A percentile compares a stretch with the other conserved stretches of the same genome.
Evolutionary conservation across 192 early-diverging fungal species (phyloP).

Genomic region (Gigaspora rosea): DNA sequence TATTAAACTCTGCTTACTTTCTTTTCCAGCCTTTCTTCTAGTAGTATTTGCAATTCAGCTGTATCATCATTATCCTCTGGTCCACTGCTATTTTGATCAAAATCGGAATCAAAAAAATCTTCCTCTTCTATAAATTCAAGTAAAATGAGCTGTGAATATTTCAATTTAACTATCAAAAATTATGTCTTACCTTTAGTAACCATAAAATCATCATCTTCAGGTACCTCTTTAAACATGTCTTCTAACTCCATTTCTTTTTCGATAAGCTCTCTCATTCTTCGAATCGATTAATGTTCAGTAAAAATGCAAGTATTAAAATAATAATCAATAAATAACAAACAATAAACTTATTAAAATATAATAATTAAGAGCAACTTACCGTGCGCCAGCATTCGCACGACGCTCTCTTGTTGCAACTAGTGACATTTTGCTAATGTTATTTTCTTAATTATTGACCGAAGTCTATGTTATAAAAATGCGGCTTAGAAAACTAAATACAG

Average conservation of each 20-base stretch:
- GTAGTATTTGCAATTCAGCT: slow-evolving; percentile 40
- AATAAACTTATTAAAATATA: neutral
- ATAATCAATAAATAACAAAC: neutral
- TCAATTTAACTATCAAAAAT: neutral
- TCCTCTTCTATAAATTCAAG: slow-evolving; percentile 38
- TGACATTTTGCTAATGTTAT: neutral
- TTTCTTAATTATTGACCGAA: too few relatives aligned
- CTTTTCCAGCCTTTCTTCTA: slow-evolving; percentile 39
- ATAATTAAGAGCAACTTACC: slow-evolving; percentile 33
- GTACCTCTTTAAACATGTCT: slow-evolving; percentile 53
- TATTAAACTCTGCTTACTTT: slow-evolving; percentile 36
- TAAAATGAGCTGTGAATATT: neutral
- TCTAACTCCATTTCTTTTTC: slow-evolving; percentile 58
- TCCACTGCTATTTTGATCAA: slow-evolving; percentile 51
- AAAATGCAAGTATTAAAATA: neutral
- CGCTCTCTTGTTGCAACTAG: slow-evolving; percentile 42
- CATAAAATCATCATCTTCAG: slow-evolving; percentile 53
- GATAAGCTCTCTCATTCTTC: slow-evolving; percentile 52
- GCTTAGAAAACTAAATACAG: too few relatives aligned
- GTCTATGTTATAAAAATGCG: too few relatives aligned
- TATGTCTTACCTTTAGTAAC: slow-evolving; percentile 36
- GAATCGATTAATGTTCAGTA: neutral
- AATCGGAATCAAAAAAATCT: slow-evolving; percentile 59
- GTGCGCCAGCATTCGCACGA: slow-evolving; percentile 48
- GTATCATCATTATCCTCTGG: slow-evolving; percentile 49